These are phyloP conservation scores for Dryadomyces quercivorus DNA, from an alignment of 2,329 filamentous ascomycete species.

Conservation along the genomic window DNA sequence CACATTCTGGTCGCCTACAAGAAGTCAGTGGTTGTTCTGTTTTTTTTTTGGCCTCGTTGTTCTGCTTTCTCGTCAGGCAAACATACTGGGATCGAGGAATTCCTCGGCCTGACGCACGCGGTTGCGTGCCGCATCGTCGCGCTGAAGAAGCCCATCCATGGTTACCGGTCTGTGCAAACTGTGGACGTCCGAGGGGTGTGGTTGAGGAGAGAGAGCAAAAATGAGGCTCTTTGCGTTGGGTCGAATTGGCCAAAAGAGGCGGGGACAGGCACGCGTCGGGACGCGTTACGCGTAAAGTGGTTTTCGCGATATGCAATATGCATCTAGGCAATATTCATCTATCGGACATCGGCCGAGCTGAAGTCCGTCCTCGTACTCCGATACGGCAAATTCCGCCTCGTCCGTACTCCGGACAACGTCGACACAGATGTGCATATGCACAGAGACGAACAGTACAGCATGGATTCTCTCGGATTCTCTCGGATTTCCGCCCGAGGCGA, in stretches of 20 bases:
- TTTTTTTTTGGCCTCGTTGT: not conserved
- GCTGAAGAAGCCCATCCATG: constrained; percentile 64
- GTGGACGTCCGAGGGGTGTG: not conserved
- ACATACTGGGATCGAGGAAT: constrained; percentile 77
- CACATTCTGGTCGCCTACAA: constrained; percentile 36
- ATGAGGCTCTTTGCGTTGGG: not conserved
- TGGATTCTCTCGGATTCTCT: not conserved
- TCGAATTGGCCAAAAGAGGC: not conserved
- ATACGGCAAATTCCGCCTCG: not conserved
- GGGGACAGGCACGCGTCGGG: constrained; percentile 6
- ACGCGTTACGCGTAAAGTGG: constrained; percentile 14
- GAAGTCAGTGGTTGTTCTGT: not conserved
- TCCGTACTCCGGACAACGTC: too few relatives aligned
- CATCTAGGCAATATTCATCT: not conserved
- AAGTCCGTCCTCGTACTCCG: too few relatives aligned
- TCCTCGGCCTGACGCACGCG: constrained; percentile 80
- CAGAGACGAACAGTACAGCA: too few relatives aligned
- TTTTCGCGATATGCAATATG: not conserved
- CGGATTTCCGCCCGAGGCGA: not conserved
- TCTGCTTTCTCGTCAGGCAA: not conserved
- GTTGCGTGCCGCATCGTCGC: constrained; percentile 74
- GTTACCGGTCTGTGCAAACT: not conserved
- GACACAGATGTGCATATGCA: too few relatives aligned
- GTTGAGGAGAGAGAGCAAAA: constrained; percentile 1
- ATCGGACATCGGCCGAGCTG: not conserved